These are phyloP conservation scores for Microbotryum saponariae DNA, from an alignment of 1,284 basidiomycete genomes.

Conservation along the genomic window DNA sequence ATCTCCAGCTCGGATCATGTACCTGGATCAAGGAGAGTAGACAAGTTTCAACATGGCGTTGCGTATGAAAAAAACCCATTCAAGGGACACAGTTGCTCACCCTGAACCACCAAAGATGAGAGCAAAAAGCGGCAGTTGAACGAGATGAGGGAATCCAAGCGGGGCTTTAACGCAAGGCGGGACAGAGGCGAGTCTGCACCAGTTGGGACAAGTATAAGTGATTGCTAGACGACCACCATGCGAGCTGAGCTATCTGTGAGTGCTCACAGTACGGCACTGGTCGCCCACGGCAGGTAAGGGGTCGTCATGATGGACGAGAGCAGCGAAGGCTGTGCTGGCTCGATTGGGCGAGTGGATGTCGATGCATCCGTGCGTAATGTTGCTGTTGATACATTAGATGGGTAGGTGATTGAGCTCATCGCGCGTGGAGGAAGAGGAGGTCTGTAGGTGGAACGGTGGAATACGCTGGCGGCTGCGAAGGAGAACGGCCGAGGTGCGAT, in stretches of 20 bases:
- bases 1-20: constrained; percentile 29
- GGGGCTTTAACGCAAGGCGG: constrained; percentile 19
- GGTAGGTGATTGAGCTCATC: no score
- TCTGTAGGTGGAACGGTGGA: no score
- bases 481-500: no score
- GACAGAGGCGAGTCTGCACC: constrained; percentile 12
- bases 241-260: no score
- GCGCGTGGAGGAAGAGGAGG: no score
- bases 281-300: constrained; percentile 15
- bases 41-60: neutral
- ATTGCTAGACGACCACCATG: no score
- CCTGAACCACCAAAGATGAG: constrained; percentile 21
- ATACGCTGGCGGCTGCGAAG: no score
- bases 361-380: no score
- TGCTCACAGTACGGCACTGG: constrained; percentile 17
- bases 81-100: neutral
- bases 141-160: constrained; percentile 23
- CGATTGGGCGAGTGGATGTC: no score
- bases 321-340: no score
- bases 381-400: no score
- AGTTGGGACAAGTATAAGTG: neutral
- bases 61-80: no score
- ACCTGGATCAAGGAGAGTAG: constrained; percentile 1
- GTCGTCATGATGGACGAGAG: constrained; percentile 1
- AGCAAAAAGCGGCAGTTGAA: constrained; percentile 28